Base-by-base conservation (phyloP, 2,329 filamentous ascomycete genomes). In the Fusarium decemcellulare region DNA sequence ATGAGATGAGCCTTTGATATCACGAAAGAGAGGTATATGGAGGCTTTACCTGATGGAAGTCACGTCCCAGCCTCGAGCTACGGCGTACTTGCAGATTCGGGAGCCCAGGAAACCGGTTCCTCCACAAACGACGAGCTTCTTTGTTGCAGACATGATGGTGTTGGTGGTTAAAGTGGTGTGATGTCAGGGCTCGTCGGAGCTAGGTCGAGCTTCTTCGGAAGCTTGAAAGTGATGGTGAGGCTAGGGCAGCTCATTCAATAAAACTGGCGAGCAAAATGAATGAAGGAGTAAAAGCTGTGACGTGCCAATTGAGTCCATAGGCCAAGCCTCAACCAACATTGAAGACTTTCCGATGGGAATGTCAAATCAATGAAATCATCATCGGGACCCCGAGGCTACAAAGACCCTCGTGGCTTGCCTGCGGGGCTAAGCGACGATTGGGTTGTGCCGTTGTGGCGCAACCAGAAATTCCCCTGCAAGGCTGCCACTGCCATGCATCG, bases 31-130 rank as follows among this genome's bases (percentile, higher is more conserved):
- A 48, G 40, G 27, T 61, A 56, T 42, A 44, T 27, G 44, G 54
- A 39, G 32, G 23, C 48, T 74, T 63, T 89, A 95, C 94, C 94
- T 97, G 75, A 99, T 90, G 7, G 95, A 98, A 23, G 91, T 95
- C 50, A 98, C 95, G 61, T 94, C 89, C 95, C 95, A 98, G 59
- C 94, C 94, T 77, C 94, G 87, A 47, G 91, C 88, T 53, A 94
- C 91, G 46, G 94, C 96, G 57, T 93, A 91, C 84, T 94, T 96
- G 85, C 96, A 98, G 82, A 99, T 97, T 59, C 95, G 88, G 27
- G 86, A 87, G 81, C 94, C 94, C 29, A 99, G 82, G 78, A 98
- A 99, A 36, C 96, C 95, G 80, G 93, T 98, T 63, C 95, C 95
- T 72, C 96, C 96, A 72, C 93, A 97, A 58, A 99, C 94, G 43